phyloP scores from a whole-genome alignment of 495 filamentous ascomycete species.

The Evernia prunastri region DNA sequence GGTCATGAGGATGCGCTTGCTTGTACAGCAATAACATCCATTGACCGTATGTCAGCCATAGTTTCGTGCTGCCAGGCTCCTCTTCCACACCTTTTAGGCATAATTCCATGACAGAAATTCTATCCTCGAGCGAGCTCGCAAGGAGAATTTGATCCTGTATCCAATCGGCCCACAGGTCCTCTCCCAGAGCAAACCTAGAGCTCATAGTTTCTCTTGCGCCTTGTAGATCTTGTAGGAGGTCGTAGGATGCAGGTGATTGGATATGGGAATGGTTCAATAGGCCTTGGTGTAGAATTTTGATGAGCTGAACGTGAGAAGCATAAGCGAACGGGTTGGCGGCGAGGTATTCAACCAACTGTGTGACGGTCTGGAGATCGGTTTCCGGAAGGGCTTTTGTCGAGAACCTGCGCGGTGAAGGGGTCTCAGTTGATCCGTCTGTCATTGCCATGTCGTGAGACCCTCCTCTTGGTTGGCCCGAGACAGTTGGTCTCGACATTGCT shows the following conservation, averaged over 20 bases:
- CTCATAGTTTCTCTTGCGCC: conserved; percentile 61
- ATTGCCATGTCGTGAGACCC: conserved; percentile 53
- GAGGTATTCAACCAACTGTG: conserved; percentile 48
- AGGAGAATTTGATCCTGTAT: conserved; percentile 57
- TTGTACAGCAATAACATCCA: conserved; percentile 73
- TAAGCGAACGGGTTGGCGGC: conserved; percentile 58
- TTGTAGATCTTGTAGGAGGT: conserved; percentile 55
- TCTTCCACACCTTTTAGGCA: conserved; percentile 73
- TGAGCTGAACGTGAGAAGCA: conserved; percentile 56
- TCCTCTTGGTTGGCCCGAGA: conserved; percentile 35
- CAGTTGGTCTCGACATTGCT: conserved; percentile 45
- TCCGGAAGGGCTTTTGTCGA: conserved; percentile 47
- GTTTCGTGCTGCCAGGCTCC: conserved; percentile 72
- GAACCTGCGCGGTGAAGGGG: conserved; percentile 42
- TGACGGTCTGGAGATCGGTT: conserved; percentile 47
- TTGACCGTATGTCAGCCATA: conserved; percentile 86
- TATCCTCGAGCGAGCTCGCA: conserved; percentile 54
- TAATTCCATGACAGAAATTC: conserved; percentile 73
- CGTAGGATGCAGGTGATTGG: conserved; percentile 46
- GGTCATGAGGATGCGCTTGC: conserved; percentile 37
- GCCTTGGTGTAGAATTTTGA: conserved; percentile 57
- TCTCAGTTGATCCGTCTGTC: conserved; percentile 46
- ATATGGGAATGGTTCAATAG: conserved; percentile 51
- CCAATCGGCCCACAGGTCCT: conserved; percentile 59
- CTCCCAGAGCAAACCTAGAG: conserved; percentile 58